Evolutionary conservation across 345 rosid genomes (phyloP), one percentile per base, ranked within the genome.

Genomic region (Boechera retrofracta): DNA sequence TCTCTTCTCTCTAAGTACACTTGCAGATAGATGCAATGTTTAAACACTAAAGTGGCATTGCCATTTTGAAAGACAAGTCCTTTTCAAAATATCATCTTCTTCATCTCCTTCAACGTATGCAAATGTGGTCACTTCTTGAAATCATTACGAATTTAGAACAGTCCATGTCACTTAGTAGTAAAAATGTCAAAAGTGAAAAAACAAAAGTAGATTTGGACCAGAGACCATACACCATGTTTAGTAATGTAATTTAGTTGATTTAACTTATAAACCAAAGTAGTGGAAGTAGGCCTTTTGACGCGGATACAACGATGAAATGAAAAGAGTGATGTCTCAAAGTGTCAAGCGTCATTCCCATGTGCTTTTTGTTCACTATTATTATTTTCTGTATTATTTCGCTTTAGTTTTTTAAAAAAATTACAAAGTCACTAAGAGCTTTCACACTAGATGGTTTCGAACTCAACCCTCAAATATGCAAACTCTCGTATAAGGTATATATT

Each of bases 101-200:
- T 29, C 73, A 2, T 33, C 59, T 65, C 57, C 65, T 57, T 67
- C 39, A 21, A 33, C 55, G 49, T 65, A 65, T 35, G 67, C 72
- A 39, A 67, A 36, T 58, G 44, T 67, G 62, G 68, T 10, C 79
- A 67, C 44, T 75, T 59, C 31, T 52, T 42, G 62, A 68, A 67
- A 76, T 76, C 74, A 76, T 76, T 68, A 60, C 69, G 8, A n/a
- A 69, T 42, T 42, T 77, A 62, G 80, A 70, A 69, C 57, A 44
- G 49, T 77, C 55, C 49, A 62, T 62, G 71, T 53, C 75, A 70
- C 32, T 61, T 42, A 6, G 29, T 62, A 53, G 55, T 59, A 31
- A 68, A 31, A 60, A 68, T 52, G 38, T 48, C 73, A 39, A 68
- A 67, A 75, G 54, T 56, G 72, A 75, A 74, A 18, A 16, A 32